phyloP scores from a whole-genome alignment of 352 stramenopile genomes.

The Blastocystis sp. region DNA sequence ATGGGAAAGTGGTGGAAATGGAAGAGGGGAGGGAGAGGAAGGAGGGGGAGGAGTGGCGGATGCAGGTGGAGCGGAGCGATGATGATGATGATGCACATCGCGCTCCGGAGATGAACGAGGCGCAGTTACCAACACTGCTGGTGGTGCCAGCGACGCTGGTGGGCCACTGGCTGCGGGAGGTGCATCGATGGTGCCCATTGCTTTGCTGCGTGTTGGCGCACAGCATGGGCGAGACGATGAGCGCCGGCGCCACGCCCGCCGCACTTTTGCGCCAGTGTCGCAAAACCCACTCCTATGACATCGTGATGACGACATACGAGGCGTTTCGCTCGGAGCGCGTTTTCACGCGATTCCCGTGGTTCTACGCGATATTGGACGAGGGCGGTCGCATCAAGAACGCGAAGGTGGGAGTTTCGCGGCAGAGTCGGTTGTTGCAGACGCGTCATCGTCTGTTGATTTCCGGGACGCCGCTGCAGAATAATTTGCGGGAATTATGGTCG shows the following conservation, averaged over 20 bases:
- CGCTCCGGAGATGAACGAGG: neutral
- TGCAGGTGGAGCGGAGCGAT: neutral
- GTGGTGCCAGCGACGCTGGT: constrained; percentile 87
- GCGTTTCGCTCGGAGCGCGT: constrained; percentile 70
- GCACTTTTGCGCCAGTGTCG: neutral
- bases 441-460: constrained; percentile 62
- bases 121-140: constrained; percentile 66
- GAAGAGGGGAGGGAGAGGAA: neutral
- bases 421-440: constrained; percentile 78
- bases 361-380: constrained; percentile 94
- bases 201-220: constrained; percentile 78
- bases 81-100: neutral
- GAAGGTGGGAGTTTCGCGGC: constrained; percentile 84
- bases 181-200: constrained; percentile 79
- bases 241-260: neutral
- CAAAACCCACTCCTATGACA: constrained; percentile 62
- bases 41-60: neutral
- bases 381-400: constrained; percentile 95
- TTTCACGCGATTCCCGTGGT: constrained; percentile 66
- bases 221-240: constrained; percentile 63
- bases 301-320: constrained; percentile 91
- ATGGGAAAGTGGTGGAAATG: neutral
- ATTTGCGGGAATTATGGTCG: constrained; percentile 87
- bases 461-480: constrained; percentile 79
- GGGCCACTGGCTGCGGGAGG: constrained; percentile 84